A percentile compares a stretch with the other conserved stretches of the same genome.
Conservation (phyloP, 129 eudicot species). For the Artemisia argyi region DNA sequence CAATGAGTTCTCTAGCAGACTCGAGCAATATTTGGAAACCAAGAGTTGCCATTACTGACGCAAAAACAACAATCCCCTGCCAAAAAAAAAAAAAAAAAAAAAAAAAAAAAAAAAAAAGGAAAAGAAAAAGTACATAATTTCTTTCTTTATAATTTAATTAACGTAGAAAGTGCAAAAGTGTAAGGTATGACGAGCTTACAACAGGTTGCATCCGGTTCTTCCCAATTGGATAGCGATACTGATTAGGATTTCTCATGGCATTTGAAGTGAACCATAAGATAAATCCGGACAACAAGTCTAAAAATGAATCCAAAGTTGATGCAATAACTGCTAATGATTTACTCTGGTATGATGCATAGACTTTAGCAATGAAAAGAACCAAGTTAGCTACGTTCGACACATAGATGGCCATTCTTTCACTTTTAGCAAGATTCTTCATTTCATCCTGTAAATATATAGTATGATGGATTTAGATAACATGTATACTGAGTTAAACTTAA, state of each 20-base stretch:
- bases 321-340: slow-evolving; percentile 92
- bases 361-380: slow-evolving; percentile 73
- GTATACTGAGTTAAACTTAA: too few species aligned
- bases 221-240: slow-evolving; percentile 82
- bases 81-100: too few species aligned
- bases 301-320: slow-evolving; percentile 80
- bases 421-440: slow-evolving; percentile 63
- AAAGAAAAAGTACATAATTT: too few species aligned
- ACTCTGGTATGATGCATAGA: slow-evolving; percentile 78
- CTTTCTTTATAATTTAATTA: not conserved
- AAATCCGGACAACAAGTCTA: slow-evolving; percentile 85
- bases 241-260: slow-evolving; percentile 90
- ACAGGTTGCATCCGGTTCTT: slow-evolving; percentile 97
- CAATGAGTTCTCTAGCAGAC: slow-evolving; percentile 58
- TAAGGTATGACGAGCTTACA: slow-evolving; percentile 39
- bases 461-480: too few species aligned
- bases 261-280: slow-evolving; percentile 89
- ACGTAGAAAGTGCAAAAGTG: not conserved
- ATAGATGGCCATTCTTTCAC: slow-evolving; percentile 69
- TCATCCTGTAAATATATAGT: slow-evolving; percentile 53
- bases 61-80: slow-evolving; percentile 85
- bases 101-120: too few species aligned
- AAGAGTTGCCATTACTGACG: slow-evolving; percentile 95
- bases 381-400: slow-evolving; percentile 74
- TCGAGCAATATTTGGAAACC: slow-evolving; percentile 86